A percentile compares a stretch with the other conserved stretches of the same genome.
phyloP scores from a whole-genome alignment of 305 asterid genomes.

The Fraxinus velutina region DNA sequence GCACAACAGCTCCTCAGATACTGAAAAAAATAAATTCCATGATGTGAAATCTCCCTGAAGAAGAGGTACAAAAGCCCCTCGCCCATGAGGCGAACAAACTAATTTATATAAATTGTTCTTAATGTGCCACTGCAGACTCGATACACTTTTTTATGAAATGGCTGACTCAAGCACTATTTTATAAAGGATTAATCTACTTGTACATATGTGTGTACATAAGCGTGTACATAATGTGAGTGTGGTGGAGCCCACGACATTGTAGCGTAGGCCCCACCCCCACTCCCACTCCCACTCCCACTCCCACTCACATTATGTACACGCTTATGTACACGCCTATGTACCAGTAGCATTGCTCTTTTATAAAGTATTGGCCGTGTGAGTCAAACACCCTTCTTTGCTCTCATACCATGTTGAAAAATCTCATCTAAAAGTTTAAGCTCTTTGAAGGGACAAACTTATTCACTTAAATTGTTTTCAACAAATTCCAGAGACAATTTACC shows the following conservation, averaged over 20 bases:
- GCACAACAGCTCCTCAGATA: background rate
- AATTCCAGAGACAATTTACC: conserved; percentile 31
- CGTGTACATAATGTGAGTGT: too few relatives aligned
- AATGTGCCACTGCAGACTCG: background rate
- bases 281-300: too few relatives aligned
- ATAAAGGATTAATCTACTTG: too few relatives aligned
- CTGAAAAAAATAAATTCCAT: background rate
- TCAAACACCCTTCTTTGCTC: background rate
- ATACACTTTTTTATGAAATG: background rate
- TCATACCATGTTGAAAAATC: background rate
- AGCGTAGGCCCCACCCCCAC: too few relatives aligned
- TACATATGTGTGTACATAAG: too few relatives aligned
- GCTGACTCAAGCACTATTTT: background rate
- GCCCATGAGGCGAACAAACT: background rate
- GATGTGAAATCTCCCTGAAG: background rate
- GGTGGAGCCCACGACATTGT: too few relatives aligned
- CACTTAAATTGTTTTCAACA: background rate
- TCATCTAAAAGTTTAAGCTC: background rate
- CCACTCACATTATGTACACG: too few relatives aligned
- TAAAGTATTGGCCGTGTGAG: background rate
- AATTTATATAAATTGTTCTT: background rate
- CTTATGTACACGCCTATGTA: too few relatives aligned
- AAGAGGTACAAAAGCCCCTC: background rate
- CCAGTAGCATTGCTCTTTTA: background rate
- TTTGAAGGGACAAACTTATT: background rate